Base-by-base conservation (phyloP, 139 green algal genomes). In the Astrephomene gubernaculifera region DNA sequence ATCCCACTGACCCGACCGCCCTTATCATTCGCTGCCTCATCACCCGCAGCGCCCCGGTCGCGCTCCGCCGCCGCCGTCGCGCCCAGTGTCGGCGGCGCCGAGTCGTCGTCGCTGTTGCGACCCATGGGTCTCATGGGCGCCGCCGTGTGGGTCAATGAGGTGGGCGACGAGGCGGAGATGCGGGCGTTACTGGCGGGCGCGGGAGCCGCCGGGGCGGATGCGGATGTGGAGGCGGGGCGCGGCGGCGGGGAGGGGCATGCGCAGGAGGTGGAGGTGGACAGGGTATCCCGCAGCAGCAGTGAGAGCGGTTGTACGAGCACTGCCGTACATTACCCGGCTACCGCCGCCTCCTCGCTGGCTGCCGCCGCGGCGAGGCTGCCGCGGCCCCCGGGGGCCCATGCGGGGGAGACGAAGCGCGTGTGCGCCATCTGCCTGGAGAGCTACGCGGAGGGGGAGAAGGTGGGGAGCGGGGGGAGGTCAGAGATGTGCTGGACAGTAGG, bases 351-450 rank as follows among this genome's bases (percentile, higher is more conserved):
- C 36, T 25, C 53, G 31, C 24, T 36, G 25, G 36, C 73, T 14
- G 73, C 73, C 24, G 21, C 35, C 49, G 71, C 27, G 2, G 53
- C 53, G 4, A 31, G 45, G 19, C 35, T 71, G 57, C 39, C 39
- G 4, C 60, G 60, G 60, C 53, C 76, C 21, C 76, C 76, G 1
- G 76, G 76, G n/a, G 60, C 76, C 41, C 76, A 83, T n/a, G 76
- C 75, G 67, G 87, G 87, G 31, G 87, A 91, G 71, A 91, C 88
- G n/a, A 91, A 89, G 80, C 79, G 84, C 35, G 52, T 70, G 60
- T 91, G 88, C 79, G 74, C 84, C 27, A 71, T 91, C 53, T 91
- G 88, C 57, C 57, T 91, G 64, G 87, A 85, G 52, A 36, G 35
- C 31, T 86, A 86, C 53, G 68, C 44, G 67, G 80, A 86, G 36